A percentile compares a stretch with the other conserved stretches of the same genome.
These are phyloP conservation scores for Cornus suecica DNA, from an alignment of 148 eudicot species.

Conservation along the genomic window DNA sequence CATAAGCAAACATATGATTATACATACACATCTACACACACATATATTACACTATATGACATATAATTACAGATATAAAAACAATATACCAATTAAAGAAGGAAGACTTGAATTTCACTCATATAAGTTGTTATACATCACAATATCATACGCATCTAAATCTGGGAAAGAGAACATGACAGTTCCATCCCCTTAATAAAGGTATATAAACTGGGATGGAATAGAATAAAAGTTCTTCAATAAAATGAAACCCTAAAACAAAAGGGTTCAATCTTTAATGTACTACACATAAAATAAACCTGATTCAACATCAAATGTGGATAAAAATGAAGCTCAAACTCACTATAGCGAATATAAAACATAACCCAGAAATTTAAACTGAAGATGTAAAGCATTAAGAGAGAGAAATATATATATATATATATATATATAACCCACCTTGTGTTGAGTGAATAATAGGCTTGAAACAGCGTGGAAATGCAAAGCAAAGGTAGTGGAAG, in stretches of 20 bases:
- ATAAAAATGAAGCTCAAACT: background rate
- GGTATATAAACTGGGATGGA: background rate
- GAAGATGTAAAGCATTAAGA: background rate
- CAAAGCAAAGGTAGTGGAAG: background rate
- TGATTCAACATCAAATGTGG: background rate
- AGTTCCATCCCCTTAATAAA: background rate
- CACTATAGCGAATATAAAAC: background rate
- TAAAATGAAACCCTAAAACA: constrained; percentile 12
- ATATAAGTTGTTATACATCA: background rate
- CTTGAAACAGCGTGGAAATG: constrained; percentile 6
- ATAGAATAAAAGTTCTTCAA: constrained; percentile 1
- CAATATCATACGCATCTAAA: background rate
- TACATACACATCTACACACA: background rate
- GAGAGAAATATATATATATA: too few species aligned
- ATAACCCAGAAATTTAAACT: background rate
- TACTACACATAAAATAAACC: constrained; percentile 10
- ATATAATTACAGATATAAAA: background rate
- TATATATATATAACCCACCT: too few species aligned
- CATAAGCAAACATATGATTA: background rate
- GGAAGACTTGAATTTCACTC: background rate
- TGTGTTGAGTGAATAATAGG: background rate
- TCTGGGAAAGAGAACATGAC: background rate
- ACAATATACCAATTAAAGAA: background rate
- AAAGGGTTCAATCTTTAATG: background rate
- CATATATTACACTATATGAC: too few species aligned